Conservation (phyloP, 495 filamentous ascomycete species). For the Tetracladium marchalianum region DNA sequence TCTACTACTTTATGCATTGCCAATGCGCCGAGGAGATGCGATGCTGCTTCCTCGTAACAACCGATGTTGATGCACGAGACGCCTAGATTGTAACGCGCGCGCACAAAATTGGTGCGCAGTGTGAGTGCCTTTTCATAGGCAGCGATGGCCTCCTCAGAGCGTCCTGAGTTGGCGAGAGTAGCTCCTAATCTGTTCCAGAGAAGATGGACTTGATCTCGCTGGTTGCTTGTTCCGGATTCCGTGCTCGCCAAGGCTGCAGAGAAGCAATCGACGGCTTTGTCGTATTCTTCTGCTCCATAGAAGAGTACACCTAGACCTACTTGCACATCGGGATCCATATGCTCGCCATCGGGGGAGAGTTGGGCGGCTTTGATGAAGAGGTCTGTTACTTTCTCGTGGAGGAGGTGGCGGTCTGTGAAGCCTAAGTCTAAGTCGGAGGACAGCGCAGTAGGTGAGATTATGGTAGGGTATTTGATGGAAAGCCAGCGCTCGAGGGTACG, state of each 20-base stretch:
- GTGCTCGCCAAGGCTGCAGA: conserved; percentile 73
- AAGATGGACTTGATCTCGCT: conserved; percentile 70
- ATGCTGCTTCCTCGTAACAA: conserved; percentile 84
- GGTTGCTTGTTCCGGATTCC: conserved; percentile 68
- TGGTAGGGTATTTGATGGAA: conserved; percentile 76
- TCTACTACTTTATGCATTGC: conserved; percentile 97
- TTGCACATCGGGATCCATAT: conserved; percentile 97
- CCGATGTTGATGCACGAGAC: conserved; percentile 97
- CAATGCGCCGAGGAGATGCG: conserved; percentile 85
- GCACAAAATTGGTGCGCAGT: conserved; percentile 89
- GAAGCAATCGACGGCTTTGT: conserved; percentile 99
- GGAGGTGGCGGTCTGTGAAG: conserved; percentile 81
- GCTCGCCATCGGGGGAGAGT: conserved; percentile 59
- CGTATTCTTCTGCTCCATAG: conserved; percentile 95
- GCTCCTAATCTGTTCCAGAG: conserved; percentile 98
- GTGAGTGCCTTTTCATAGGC: conserved; percentile 88
- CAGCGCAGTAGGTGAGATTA: conserved; percentile 58
- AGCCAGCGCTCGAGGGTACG: conserved; percentile 96
- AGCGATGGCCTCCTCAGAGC: conserved; percentile 88
- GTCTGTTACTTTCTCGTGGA: conserved; percentile 82
- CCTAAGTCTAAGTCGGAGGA: conserved; percentile 66
- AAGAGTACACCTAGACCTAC: conserved; percentile 95
- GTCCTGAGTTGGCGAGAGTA: conserved; percentile 88
- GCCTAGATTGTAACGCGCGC: conserved; percentile 92
- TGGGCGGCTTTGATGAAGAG: conserved; percentile 90